Base-by-base conservation (phyloP, 345 rosid genomes). In the Hibiscus mutabilis region DNA sequence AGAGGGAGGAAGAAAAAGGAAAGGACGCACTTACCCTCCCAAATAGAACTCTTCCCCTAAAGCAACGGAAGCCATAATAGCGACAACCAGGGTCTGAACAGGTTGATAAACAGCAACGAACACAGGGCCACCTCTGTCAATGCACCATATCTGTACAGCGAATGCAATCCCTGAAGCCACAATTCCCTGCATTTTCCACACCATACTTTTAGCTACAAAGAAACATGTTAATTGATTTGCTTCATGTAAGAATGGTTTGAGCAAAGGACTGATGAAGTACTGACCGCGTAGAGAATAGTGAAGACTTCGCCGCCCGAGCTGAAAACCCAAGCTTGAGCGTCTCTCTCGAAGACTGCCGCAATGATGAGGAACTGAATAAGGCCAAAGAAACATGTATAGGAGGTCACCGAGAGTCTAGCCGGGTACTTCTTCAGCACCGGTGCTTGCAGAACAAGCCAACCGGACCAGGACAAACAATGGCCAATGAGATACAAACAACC, bases 71-170 rank as follows among this genome's bases (percentile, higher is more conserved):
- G 97, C 92, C 99, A 95, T 95, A 25, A 95, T 86, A 22, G 97
- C 97, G 76, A 95, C 99, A 69, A 92, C 91, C 52, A 95, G 92
- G 69, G 99, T 95, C 85, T 95, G 99, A 73, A 95, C 96, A 29
- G 99, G 99, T 75, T 95, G 99, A 74, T 90, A 95, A 51, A 95
- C 97, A 9, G 99, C 99, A 52, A 95, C 99, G 76, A 95, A 95
- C 65, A 95, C 99, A 60, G 99, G 99, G 79, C 99, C 99, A 27
- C 99, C 99, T 86, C 95, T 88, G 82, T 95, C 91, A 55, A 95
- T 95, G 83, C 99, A 95, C 99, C 99, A 95, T 80, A 89, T 95
- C 87, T 95, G 99, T 60, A 95, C 96, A 55, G 97, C 97, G 81
- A 95, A 92, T 2, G 96, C 99, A 60, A 95, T 90, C 56, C 99